phyloP scores from a whole-genome alignment of 2,329 filamentous ascomycete species.

The Cadophora gregata region DNA sequence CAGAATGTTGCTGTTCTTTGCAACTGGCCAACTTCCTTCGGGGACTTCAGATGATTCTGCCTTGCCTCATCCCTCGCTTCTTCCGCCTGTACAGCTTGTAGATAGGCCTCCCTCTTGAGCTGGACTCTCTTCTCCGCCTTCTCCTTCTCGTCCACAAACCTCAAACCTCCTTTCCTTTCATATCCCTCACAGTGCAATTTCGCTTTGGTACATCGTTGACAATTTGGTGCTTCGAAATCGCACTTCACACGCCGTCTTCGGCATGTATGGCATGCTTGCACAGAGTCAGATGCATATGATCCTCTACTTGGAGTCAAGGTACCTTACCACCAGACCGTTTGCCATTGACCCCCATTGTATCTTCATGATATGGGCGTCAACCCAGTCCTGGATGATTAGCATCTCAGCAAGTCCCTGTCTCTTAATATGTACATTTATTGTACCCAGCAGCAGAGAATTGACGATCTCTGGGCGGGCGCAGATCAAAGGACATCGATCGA shows the following conservation, averaged over 20 bases:
- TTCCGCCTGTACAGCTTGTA: constrained; percentile 30
- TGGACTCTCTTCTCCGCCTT: constrained; percentile 31
- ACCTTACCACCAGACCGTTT: constrained; percentile 4
- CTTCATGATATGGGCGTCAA: background rate
- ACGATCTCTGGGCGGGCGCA: background rate
- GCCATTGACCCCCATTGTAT: constrained; percentile 1
- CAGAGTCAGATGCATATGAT: background rate
- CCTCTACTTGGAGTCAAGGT: background rate
- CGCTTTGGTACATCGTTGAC: constrained; percentile 26
- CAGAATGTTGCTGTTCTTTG: background rate
- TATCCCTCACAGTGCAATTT: constrained; percentile 30
- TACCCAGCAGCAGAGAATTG: background rate
- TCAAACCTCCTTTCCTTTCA: constrained; percentile 22
- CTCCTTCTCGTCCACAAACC: constrained; percentile 33
- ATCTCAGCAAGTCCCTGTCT: background rate
- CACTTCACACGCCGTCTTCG: constrained; percentile 29
- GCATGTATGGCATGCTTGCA: constrained; percentile 29
- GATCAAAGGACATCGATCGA: background rate
- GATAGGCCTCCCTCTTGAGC: constrained; percentile 30
- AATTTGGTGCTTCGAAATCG: constrained; percentile 24
- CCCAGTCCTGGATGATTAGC: background rate
- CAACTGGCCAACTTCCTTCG: background rate
- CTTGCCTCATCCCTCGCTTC: background rate
- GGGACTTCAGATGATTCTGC: background rate
- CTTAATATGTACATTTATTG: background rate